A percentile compares a stretch with the other conserved stretches of the same genome.
phyloP scores from a whole-genome alignment of 1,284 basidiomycete genomes.

The Melampsora abietis-canadensis region DNA sequence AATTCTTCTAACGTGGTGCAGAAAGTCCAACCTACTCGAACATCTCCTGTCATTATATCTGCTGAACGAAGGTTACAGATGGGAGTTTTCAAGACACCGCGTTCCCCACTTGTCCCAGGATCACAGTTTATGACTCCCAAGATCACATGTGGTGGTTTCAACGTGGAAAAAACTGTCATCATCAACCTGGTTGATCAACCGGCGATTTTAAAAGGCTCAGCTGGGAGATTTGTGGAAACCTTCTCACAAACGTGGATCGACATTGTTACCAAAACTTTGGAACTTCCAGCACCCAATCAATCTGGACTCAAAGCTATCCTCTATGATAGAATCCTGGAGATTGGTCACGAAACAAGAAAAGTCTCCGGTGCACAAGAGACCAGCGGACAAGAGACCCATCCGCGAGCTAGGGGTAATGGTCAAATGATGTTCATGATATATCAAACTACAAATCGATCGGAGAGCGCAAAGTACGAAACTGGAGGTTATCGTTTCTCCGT shows the following conservation, averaged over 20 bases:
- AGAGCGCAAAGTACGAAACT: background rate
- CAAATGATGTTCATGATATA: slow-evolving; percentile 1
- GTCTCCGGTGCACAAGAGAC: background rate
- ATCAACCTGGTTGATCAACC: background rate
- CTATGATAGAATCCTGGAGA: background rate
- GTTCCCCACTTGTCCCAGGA: background rate
- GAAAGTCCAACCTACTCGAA: background rate
- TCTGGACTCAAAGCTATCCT: background rate
- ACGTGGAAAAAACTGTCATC: background rate
- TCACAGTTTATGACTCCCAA: background rate
- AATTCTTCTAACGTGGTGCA: background rate
- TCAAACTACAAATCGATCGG: background rate
- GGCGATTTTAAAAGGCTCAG: background rate
- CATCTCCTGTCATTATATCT: background rate
- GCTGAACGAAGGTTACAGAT: too few relatives aligned
- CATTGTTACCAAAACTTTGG: background rate
- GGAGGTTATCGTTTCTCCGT: background rate
- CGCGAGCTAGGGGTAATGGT: background rate
- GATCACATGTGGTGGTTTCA: background rate
- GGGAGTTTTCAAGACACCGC: background rate
- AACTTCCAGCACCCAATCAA: background rate
- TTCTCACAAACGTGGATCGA: background rate
- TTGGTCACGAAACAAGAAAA: background rate
- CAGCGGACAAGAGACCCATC: too few relatives aligned
- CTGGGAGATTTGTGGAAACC: background rate